Evolutionary conservation across 2,329 filamentous ascomycete genomes (phyloP).

Genomic region (Alternaria rosae): DNA sequence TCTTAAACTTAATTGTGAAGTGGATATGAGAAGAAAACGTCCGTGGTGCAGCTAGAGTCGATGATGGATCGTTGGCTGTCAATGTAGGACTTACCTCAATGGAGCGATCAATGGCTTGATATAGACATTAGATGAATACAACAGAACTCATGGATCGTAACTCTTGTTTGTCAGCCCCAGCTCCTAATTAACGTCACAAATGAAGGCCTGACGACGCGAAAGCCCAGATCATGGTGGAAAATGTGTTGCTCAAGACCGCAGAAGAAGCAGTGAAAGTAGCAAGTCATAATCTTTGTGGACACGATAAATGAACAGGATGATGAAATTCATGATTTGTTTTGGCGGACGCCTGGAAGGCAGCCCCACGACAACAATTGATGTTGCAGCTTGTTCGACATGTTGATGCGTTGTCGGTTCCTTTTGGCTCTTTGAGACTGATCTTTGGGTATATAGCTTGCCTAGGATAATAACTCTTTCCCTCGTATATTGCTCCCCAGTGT

Average conservation of each 20-base stretch:
- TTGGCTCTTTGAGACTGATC: neutral
- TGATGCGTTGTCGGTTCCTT: neutral
- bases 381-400: neutral
- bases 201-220: neutral
- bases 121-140: neutral
- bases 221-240: neutral
- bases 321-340: neutral
- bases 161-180: neutral
- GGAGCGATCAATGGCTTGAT: neutral
- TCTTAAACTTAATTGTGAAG: neutral
- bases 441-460: neutral
- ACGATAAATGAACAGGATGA: neutral
- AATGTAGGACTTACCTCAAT: neutral
- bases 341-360: neutral
- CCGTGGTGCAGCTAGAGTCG: neutral
- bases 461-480: neutral
- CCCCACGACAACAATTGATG: neutral
- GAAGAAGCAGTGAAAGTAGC: neutral
- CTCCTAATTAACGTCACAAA: neutral
- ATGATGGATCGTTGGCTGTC: neutral
- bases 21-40: neutral
- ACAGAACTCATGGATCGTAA: neutral
- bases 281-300: neutral
- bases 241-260: neutral
- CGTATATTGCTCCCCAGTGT: neutral